Percentiles rank a stretch among this genome's conserved stretches.
phyloP scores from a whole-genome alignment of 2,329 filamentous ascomycete species.

The Phialocephala subalpina region DNA sequence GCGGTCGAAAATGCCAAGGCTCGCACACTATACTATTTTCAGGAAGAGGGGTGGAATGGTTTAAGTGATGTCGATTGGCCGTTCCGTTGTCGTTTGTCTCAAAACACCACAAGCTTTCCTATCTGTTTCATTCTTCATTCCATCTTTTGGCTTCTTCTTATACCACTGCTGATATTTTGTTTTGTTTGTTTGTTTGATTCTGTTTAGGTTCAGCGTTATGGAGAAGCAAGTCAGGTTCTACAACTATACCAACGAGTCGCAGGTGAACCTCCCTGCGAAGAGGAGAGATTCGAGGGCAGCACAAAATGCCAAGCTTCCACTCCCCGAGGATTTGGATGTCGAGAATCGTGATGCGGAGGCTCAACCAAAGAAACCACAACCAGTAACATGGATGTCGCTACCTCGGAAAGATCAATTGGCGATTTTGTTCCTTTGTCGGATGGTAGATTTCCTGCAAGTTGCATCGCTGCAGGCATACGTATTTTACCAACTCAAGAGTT shows the following conservation, averaged over 20 bases:
- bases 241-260: slow-evolving; percentile 8
- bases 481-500: slow-evolving; percentile 75
- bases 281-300: background rate
- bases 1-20: background rate
- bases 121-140: background rate
- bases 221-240: slow-evolving; percentile 4
- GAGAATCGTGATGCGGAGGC: slow-evolving; percentile 2
- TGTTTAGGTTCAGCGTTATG: slow-evolving; percentile 2
- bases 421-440: slow-evolving; percentile 73
- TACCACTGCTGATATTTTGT: background rate
- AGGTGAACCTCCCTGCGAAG: slow-evolving; percentile 1
- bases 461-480: slow-evolving; percentile 72
- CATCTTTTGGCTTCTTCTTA: background rate
- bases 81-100: background rate
- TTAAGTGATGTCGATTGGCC: background rate
- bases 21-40: background rate
- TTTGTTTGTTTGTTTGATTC: slow-evolving; percentile 8
- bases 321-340: background rate
- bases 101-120: background rate
- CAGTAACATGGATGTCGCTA: slow-evolving; percentile 72
- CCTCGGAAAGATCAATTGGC: slow-evolving; percentile 75
- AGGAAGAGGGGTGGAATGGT: too few relatives aligned
- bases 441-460: slow-evolving; percentile 78
- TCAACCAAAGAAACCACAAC: slow-evolving; percentile 39
- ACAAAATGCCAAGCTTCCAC: background rate